Percentiles rank a stretch among this genome's conserved stretches.
Conservation (phyloP, 495 filamentous ascomycete genomes). For the Podospora australis region DNA sequence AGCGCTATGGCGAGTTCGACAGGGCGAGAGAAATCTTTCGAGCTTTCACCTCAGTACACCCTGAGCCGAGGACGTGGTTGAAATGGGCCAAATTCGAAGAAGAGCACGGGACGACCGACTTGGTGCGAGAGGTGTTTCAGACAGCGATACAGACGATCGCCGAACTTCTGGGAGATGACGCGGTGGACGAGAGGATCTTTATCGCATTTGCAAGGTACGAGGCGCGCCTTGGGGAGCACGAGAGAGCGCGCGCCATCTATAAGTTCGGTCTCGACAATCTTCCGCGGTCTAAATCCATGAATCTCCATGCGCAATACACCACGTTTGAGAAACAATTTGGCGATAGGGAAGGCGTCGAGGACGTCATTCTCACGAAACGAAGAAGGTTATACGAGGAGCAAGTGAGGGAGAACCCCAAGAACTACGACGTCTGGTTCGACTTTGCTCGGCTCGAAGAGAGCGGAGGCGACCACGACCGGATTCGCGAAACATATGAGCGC, state of each 20-base stretch:
- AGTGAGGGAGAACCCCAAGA: slow-evolving; percentile 83
- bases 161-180: slow-evolving; percentile 87
- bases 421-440: slow-evolving; percentile 96
- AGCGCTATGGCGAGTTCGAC: slow-evolving; percentile 85
- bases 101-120: slow-evolving; percentile 81
- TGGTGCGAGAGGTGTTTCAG: slow-evolving; percentile 90
- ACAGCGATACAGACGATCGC: slow-evolving; percentile 83
- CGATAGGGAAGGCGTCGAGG: slow-evolving; percentile 87
- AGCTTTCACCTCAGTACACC: slow-evolving; percentile 87
- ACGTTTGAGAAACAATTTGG: slow-evolving; percentile 98
- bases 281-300: slow-evolving; percentile 76
- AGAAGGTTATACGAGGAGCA: slow-evolving; percentile 92
- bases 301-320: slow-evolving; percentile 86
- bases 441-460: slow-evolving; percentile 87
- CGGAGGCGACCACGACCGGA: slow-evolving; percentile 67
- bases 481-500: slow-evolving; percentile 90
- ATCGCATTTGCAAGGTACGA: slow-evolving; percentile 90
- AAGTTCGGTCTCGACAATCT: slow-evolving; percentile 92
- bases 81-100: slow-evolving; percentile 98
- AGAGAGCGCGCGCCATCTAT: slow-evolving; percentile 92
- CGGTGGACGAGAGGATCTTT: slow-evolving; percentile 94
- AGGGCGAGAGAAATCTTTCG: slow-evolving; percentile 80
- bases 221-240: slow-evolving; percentile 88
- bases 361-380: slow-evolving; percentile 90
- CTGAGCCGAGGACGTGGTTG: slow-evolving; percentile 95